A percentile compares a stretch with the other conserved stretches of the same genome.
phyloP scores from a whole-genome alignment of 768 basidiomycete species.

The Macrolepiota fuliginosa region DNA sequence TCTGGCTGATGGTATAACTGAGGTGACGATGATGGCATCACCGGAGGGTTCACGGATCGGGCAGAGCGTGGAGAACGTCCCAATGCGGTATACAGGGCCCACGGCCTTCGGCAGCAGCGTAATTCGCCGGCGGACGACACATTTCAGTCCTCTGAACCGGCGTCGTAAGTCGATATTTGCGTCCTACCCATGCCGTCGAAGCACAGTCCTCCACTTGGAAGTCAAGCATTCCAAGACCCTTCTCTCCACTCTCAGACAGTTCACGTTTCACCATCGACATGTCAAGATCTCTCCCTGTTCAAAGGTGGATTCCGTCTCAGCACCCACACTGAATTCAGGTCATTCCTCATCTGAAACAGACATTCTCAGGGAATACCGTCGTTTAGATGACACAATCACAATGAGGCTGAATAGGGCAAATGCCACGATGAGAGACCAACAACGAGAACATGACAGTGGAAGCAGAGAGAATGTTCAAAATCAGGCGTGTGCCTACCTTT shows the following conservation, averaged over 20 bases:
- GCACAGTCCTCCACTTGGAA: conserved; percentile 52
- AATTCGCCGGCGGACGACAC: background rate
- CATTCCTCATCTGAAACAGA: conserved; percentile 39
- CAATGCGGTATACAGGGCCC: background rate
- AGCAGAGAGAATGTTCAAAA: conserved; percentile 60
- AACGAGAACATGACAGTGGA: conserved; percentile 43
- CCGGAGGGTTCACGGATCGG: background rate
- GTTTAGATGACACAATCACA: conserved; percentile 73
- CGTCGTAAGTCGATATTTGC: background rate
- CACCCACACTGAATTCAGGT: background rate
- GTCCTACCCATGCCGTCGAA: conserved; percentile 31
- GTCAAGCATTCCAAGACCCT: conserved; percentile 67
- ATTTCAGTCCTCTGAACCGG: background rate
- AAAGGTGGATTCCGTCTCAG: conserved; percentile 48
- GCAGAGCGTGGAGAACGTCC: background rate
- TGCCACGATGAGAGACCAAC: conserved; percentile 72
- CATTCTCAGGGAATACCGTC: conserved; percentile 78
- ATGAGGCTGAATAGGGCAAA: conserved; percentile 81
- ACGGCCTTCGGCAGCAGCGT: background rate
- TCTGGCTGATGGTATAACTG: background rate
- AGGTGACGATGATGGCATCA: background rate
- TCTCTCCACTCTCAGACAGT: conserved; percentile 57
- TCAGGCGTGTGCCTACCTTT: conserved; percentile 71
- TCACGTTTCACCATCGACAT: conserved; percentile 72
- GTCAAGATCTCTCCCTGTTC: conserved; percentile 72